Percentiles rank a stretch among this genome's conserved stretches.
Conservation (phyloP, 352 stramenopile species). For the Globisporangium canariense region DNA sequence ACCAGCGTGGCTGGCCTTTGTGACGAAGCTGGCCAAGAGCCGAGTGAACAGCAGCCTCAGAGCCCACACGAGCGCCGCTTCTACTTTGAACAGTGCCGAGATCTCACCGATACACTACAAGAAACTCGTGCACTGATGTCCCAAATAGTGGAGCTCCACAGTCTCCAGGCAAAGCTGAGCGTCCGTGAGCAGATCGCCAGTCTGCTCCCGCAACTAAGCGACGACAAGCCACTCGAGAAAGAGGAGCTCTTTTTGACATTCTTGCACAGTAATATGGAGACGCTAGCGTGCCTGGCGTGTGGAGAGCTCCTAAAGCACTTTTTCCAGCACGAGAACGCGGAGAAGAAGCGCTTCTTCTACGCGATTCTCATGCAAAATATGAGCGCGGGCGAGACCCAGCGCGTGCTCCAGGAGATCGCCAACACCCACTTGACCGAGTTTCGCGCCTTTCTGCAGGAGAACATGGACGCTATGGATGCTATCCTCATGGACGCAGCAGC, state of each 20-base stretch:
- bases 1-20: background rate
- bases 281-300: conserved; percentile 26
- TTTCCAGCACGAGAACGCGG: conserved; percentile 19
- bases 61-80: conserved; percentile 15
- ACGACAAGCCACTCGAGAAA: conserved; percentile 27
- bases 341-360: conserved; percentile 32
- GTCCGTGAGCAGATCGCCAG: conserved; percentile 29
- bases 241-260: conserved; percentile 36
- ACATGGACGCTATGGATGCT: conserved; percentile 46
- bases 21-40: background rate
- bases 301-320: conserved; percentile 36
- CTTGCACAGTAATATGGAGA: conserved; percentile 30
- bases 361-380: conserved; percentile 34
- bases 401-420: conserved; percentile 32
- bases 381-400: conserved; percentile 12
- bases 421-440: conserved; percentile 29
- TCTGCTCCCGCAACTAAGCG: conserved; percentile 28
- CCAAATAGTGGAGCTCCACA: background rate
- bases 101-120: conserved; percentile 15
- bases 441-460: conserved; percentile 41
- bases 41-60: background rate
- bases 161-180: background rate
- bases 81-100: conserved; percentile 50
- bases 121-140: conserved; percentile 10
- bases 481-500: conserved; percentile 28